Conservation (phyloP, 2,329 filamentous ascomycete species). For the Elsinoe necatrix region DNA sequence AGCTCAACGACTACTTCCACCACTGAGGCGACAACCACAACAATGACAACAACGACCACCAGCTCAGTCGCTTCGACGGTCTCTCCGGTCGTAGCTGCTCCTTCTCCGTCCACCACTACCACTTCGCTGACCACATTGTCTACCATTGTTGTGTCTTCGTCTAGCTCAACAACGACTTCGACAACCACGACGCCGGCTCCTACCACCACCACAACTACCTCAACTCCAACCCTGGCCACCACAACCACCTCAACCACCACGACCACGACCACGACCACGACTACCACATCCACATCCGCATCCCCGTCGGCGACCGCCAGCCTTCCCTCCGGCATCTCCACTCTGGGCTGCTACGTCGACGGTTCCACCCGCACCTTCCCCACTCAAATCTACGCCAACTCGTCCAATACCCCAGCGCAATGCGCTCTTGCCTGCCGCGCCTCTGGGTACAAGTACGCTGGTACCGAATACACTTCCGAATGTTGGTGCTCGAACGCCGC, state of each 20-base stretch:
- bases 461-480: slow-evolving; percentile 29
- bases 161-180: slow-evolving; percentile 16
- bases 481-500: slow-evolving; percentile 20
- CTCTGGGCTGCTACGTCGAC: slow-evolving; percentile 27
- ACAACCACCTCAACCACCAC: slow-evolving; percentile 8
- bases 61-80: neutral
- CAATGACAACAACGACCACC: neutral
- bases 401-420: slow-evolving; percentile 21
- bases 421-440: slow-evolving; percentile 24
- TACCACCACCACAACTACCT: slow-evolving; percentile 16
- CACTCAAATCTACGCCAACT: slow-evolving; percentile 18
- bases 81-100: neutral
- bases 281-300: slow-evolving; percentile 15
- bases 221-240: slow-evolving; percentile 11
- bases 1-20: slow-evolving; percentile 15
- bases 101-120: slow-evolving; percentile 16
- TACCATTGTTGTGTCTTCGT: slow-evolving; percentile 9
- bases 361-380: slow-evolving; percentile 22
- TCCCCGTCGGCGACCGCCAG: slow-evolving; percentile 14
- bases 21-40: neutral
- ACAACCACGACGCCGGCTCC: slow-evolving; percentile 17
- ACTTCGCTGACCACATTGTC: neutral
- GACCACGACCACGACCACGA: slow-evolving; percentile 3
- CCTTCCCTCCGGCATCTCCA: slow-evolving; percentile 18
- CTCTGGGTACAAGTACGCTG: slow-evolving; percentile 24